Conservation (phyloP, 2,329 filamentous ascomycete genomes). For the Chaetomium sp. region DNA sequence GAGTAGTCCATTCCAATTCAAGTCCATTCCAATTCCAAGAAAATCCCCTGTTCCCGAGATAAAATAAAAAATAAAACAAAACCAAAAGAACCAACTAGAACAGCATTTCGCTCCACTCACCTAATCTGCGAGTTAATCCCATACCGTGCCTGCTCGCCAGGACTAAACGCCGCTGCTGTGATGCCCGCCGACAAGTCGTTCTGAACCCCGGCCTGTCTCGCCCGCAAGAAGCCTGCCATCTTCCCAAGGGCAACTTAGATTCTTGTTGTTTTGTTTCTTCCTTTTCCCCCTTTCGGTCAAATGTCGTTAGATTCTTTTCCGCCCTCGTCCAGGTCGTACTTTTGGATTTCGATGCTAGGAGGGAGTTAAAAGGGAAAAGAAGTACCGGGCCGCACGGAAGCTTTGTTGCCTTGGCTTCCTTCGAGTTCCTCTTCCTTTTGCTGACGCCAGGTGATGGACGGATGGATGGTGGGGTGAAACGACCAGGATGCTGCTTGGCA, state of each 20-base stretch:
- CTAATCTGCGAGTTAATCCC: slow-evolving; percentile 73
- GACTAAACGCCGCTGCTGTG: slow-evolving; percentile 66
- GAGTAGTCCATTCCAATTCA: background rate
- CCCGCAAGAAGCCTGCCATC: slow-evolving; percentile 79
- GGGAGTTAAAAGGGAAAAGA: background rate
- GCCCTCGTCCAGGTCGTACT: too few relatives aligned
- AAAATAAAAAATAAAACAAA: background rate
- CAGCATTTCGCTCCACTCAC: slow-evolving; percentile 32
- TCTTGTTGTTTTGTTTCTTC: too few relatives aligned
- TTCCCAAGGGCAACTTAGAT: background rate
- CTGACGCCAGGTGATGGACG: background rate
- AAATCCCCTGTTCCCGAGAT: too few relatives aligned
- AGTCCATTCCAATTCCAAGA: background rate
- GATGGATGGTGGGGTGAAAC: background rate
- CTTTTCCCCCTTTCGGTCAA: too few relatives aligned
- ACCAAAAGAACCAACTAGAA: background rate
- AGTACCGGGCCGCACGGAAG: background rate
- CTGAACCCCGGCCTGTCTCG: slow-evolving; percentile 89
- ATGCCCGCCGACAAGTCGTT: slow-evolving; percentile 84
- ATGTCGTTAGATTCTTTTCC: too few relatives aligned
- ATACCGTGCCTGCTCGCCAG: slow-evolving; percentile 78
- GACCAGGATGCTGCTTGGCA: background rate
- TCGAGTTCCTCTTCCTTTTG: background rate
- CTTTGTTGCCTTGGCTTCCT: background rate
- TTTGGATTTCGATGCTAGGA: too few relatives aligned